A percentile compares a stretch with the other conserved stretches of the same genome.
Evolutionary conservation across 192 early-diverging fungal genomes (phyloP).

Genomic region (Backusella macrospora): DNA sequence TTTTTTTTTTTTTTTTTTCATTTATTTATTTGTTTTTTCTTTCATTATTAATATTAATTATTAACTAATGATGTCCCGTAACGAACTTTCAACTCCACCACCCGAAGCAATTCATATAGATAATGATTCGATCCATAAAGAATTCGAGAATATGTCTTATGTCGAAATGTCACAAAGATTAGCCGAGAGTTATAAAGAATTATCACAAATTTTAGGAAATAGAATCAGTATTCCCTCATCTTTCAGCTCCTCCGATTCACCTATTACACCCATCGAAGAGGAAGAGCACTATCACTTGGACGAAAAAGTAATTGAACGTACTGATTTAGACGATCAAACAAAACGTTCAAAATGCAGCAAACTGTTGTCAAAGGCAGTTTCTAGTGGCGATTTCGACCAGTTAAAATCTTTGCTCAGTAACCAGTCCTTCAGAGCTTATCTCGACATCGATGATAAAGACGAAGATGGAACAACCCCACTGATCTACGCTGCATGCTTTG

Average conservation of each 20-base stretch:
- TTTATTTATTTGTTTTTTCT: slow-evolving; percentile 5
- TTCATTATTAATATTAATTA: not conserved
- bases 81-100: not conserved
- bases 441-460: slow-evolving; percentile 83
- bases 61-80: slow-evolving; percentile 1
- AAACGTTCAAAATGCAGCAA: slow-evolving; percentile 63
- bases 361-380: slow-evolving; percentile 68
- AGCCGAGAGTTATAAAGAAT: slow-evolving; percentile 41
- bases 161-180: slow-evolving; percentile 38
- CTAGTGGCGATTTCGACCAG: slow-evolving; percentile 75
- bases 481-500: slow-evolving; percentile 90
- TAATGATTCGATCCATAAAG: slow-evolving; percentile 26
- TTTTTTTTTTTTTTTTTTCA: not conserved
- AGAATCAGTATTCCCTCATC: slow-evolving; percentile 18
- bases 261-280: not conserved
- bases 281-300: slow-evolving; percentile 20
- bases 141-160: slow-evolving; percentile 43
- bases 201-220: slow-evolving; percentile 25
- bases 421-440: slow-evolving; percentile 46
- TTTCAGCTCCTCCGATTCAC: slow-evolving; percentile 8
- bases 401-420: slow-evolving; percentile 59
- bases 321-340: slow-evolving; percentile 15
- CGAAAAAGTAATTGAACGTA: not conserved
- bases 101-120: not conserved
- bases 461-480: slow-evolving; percentile 87